Base-by-base conservation (phyloP, 2,329 filamentous ascomycete genomes). In the Bipolaris oryzae region DNA sequence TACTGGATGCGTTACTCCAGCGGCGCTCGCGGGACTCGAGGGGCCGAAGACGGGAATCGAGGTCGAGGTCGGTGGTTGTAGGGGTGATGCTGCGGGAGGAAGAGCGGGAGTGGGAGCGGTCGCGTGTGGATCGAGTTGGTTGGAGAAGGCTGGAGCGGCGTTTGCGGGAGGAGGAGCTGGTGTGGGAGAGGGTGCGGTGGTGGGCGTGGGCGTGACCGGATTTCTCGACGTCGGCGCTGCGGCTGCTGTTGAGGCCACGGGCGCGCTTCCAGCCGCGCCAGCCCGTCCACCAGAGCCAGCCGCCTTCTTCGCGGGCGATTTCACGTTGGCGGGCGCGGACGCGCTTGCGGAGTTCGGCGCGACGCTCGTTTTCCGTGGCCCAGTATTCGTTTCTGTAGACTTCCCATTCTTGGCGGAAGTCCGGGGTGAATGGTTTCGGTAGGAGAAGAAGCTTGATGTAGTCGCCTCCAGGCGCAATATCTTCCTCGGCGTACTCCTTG, bases 401-500 rank as follows among this genome's bases (percentile, higher is more conserved):
- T 72, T 99, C 95, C 95, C 95, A 99, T 63, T 96, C 96, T 75
- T 98, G 93, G 18, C 95, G 85, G 71, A 99, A 99, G 44, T 91
- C 92, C 0, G 95, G 89, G 5, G 91, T 96, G 72, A 99, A 99
- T 0, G 93, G 92, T 74, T 99, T 99, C 1, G 95, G 92, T 10
- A 97, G 84, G 7, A 99, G 82, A 16, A 98, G 81, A 1, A 99
- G 84, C 76, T 96, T 95, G 67, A 99, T 89, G 71, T 94, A 90
- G 77, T 98, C 92, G 2, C 95, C 95, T 0, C 93, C 94, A 0
- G 91, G 87, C 0, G 92, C 89, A 41, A 99, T 83, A 71, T 98
- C 95, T 76, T 98, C 94, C 72, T 97, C 93, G 53, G 92, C 87
- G 50, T 84, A 84, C 42, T 74, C 74, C 53, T 80, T 80, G 1